phyloP scores from a whole-genome alignment of 225 moss, liverwort and hornwort genomes.

The Bryum argenteum region DNA sequence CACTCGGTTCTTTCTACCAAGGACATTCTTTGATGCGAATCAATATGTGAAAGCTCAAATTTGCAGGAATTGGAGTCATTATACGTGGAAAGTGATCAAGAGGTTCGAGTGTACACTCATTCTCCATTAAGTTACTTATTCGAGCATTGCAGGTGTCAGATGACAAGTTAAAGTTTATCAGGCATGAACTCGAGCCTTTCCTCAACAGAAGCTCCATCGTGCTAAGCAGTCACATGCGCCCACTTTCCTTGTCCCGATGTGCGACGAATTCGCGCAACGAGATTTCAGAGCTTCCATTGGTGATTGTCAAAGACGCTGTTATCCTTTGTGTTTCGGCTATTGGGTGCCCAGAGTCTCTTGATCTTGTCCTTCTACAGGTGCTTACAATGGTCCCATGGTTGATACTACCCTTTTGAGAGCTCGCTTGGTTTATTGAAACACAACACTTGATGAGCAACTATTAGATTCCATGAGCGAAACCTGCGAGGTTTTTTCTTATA shows the following conservation, averaged over 20 bases:
- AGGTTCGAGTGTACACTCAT: too few species aligned
- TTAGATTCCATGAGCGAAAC: neutral
- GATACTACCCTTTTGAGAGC: constrained; percentile 14
- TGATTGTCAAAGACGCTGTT: constrained; percentile 58
- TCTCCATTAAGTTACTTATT: neutral
- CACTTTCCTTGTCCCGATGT: constrained; percentile 63
- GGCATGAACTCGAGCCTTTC: constrained; percentile 37
- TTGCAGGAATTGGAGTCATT: too few species aligned
- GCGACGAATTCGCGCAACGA: constrained; percentile 27
- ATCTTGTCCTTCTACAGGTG: constrained; percentile 74
- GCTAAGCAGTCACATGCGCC: constrained; percentile 69
- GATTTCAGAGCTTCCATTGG: constrained; percentile 46
- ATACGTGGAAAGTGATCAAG: too few species aligned
- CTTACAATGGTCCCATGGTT: neutral
- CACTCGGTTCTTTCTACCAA: neutral
- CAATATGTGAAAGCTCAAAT: too few species aligned
- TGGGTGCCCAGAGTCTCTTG: constrained; percentile 84
- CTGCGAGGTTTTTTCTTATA: neutral
- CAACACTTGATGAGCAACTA: neutral
- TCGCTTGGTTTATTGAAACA: too few species aligned
- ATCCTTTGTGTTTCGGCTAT: constrained; percentile 83
- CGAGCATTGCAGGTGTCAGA: constrained; percentile 58
- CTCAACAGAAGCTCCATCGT: constrained; percentile 52
- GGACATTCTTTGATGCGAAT: too few species aligned
- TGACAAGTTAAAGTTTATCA: constrained; percentile 42